Conservation (phyloP, 225 moss, liverwort and hornwort genomes). For the Marchantia polymorpha region DNA sequence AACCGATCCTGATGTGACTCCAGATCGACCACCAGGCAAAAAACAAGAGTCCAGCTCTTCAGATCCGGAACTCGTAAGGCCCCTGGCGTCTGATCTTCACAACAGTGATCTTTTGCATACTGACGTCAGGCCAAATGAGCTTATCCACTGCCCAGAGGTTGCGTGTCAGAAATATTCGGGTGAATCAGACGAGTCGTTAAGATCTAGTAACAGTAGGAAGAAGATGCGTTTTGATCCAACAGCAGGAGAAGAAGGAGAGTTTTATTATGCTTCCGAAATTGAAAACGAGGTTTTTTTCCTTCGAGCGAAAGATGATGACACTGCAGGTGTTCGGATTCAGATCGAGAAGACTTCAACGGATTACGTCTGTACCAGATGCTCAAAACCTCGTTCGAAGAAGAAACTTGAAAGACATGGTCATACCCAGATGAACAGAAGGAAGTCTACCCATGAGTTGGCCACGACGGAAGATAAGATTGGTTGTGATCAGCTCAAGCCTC, state of each 20-base stretch:
- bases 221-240: constrained; percentile 39
- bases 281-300: neutral
- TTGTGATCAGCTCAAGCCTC: neutral
- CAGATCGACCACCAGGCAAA: neutral
- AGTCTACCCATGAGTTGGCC: constrained; percentile 21
- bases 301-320: neutral
- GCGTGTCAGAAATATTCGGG: neutral
- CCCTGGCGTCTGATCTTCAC: neutral
- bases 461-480: neutral
- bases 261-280: constrained; percentile 25
- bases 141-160: neutral
- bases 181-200: neutral
- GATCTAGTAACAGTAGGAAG: constrained; percentile 13
- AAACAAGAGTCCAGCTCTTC: neutral
- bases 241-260: constrained; percentile 39
- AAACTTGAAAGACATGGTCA: constrained; percentile 23
- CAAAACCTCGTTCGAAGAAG: neutral
- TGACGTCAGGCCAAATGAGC: neutral
- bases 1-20: neutral
- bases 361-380: neutral
- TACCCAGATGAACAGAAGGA: constrained; percentile 19
- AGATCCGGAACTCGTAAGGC: neutral
- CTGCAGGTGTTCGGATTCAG: neutral
- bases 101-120: neutral
- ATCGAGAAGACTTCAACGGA: neutral